Percentiles rank a stretch among this genome's conserved stretches.
These are phyloP conservation scores for Parachaetomium inaequale DNA, from an alignment of 495 filamentous ascomycete genomes.

Conservation along the genomic window DNA sequence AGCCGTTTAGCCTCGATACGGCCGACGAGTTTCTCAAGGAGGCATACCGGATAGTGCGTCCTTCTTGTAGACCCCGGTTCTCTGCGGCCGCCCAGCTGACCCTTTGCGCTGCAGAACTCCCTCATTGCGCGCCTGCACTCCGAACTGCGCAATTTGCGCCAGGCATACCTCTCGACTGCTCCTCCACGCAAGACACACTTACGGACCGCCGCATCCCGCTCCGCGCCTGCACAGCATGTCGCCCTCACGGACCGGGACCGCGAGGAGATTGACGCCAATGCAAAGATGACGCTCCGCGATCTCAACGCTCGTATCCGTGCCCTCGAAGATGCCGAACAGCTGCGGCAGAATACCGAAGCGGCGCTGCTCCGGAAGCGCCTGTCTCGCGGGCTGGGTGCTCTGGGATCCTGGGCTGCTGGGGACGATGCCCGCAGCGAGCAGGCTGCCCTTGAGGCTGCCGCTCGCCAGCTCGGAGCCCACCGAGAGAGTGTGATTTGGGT, in stretches of 20 bases:
- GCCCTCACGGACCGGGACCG: slow-evolving; percentile 64
- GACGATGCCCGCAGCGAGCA: slow-evolving; percentile 56
- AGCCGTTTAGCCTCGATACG: slow-evolving; percentile 44
- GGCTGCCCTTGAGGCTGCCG: slow-evolving; percentile 62
- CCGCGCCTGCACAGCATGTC: slow-evolving; percentile 35
- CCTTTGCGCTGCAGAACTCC: slow-evolving; percentile 60
- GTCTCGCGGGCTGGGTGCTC: slow-evolving; percentile 51
- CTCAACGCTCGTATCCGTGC: slow-evolving; percentile 71
- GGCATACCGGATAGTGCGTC: slow-evolving; percentile 82
- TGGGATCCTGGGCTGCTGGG: slow-evolving; percentile 74
- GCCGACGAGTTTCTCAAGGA: slow-evolving; percentile 92
- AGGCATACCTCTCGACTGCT: slow-evolving; percentile 82
- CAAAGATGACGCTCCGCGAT: slow-evolving; percentile 77
- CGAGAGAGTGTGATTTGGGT: slow-evolving; percentile 82
- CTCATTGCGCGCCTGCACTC: slow-evolving; percentile 72
- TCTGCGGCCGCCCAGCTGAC: neutral
- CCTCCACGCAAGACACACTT: slow-evolving; percentile 47
- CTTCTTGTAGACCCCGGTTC: neutral
- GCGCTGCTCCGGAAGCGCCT: slow-evolving; percentile 67
- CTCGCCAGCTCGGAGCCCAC: slow-evolving; percentile 55
- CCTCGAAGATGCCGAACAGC: slow-evolving; percentile 74
- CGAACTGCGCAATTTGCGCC: slow-evolving; percentile 79
- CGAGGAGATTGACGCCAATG: slow-evolving; percentile 77
- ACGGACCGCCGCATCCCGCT: slow-evolving; percentile 30
- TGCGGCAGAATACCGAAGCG: slow-evolving; percentile 69